Percentiles rank a stretch among this genome's conserved stretches.
phyloP scores from a whole-genome alignment of 192 early-diverging fungal species.

The Entomortierella chlamydospora region DNA sequence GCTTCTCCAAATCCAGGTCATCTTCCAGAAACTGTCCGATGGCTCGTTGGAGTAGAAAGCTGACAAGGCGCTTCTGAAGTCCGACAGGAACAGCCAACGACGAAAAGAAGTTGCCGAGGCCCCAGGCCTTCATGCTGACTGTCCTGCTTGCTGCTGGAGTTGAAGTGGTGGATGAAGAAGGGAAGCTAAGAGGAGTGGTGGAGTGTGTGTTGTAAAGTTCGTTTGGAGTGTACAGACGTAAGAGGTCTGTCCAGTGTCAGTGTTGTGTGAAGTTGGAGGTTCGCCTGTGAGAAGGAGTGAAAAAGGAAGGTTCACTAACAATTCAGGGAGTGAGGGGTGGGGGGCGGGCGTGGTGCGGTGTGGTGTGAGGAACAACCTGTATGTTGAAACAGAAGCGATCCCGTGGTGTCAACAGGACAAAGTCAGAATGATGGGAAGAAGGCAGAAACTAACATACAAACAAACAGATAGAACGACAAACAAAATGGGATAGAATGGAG shows the following conservation, averaged over 20 bases:
- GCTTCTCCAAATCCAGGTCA: conserved; percentile 81
- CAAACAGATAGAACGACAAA: too few species aligned
- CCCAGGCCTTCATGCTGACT: conserved; percentile 47
- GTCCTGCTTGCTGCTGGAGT: background rate
- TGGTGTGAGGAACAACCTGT: too few species aligned
- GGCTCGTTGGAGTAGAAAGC: conserved; percentile 82
- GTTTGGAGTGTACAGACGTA: background rate
- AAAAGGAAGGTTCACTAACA: background rate
- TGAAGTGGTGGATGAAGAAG: background rate
- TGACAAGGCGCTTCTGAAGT: conserved; percentile 87
- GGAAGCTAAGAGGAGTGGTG: background rate
- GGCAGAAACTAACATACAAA: too few species aligned
- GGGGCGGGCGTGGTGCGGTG: background rate
- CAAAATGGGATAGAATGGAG: too few species aligned
- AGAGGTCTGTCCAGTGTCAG: background rate
- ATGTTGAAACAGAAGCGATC: too few species aligned
- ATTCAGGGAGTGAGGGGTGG: background rate
- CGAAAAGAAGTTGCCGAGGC: conserved; percentile 54
- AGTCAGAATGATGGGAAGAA: too few species aligned
- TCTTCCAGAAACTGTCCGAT: conserved; percentile 86
- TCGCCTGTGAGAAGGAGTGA: background rate
- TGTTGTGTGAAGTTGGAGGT: background rate
- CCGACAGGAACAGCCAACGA: conserved; percentile 66
- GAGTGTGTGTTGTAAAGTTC: background rate
- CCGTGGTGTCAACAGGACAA: too few species aligned